These are phyloP conservation scores for Prinsepia uniflora DNA, from an alignment of 306 rosid genomes.

Conservation along the genomic window DNA sequence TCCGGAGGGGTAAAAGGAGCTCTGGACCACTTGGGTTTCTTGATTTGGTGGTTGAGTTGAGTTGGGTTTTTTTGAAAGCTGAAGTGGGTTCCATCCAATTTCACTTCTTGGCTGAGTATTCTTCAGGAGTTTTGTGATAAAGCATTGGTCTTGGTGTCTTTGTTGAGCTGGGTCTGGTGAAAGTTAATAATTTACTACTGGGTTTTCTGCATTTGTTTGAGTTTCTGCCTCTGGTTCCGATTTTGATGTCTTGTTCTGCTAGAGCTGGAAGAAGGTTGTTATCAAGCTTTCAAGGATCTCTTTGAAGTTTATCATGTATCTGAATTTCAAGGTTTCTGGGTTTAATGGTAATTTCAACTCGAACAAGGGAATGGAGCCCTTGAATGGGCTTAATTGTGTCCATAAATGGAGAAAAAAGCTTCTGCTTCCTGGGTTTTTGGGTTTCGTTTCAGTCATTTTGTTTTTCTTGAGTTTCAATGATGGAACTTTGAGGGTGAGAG, in stretches of 20 bases:
- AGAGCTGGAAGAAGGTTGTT: conserved; percentile 23
- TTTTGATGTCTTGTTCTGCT: conserved; percentile 42
- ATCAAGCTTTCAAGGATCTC: conserved; percentile 31
- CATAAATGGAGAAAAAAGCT: conserved; percentile 44
- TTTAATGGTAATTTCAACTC: conserved; percentile 55
- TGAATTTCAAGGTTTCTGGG: conserved; percentile 53
- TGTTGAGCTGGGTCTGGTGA: conserved; percentile 25
- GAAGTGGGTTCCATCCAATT: conserved; percentile 40
- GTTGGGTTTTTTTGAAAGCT: conserved; percentile 23
- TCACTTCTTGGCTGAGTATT: conserved; percentile 20
- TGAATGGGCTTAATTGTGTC: conserved; percentile 44
- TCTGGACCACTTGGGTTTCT: conserved; percentile 35
- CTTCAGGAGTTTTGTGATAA: conserved; percentile 24
- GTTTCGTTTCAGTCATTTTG: conserved; percentile 37
- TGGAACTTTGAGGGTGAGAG: conserved; percentile 34
- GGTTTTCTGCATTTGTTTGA: conserved; percentile 25
- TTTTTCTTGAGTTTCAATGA: conserved; percentile 38
- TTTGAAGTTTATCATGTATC: conserved; percentile 56
- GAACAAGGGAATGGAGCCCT: conserved; percentile 55
- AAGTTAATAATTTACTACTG: not conserved
- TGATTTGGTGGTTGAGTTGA: conserved; percentile 22
- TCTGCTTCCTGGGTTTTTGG: conserved; percentile 47
- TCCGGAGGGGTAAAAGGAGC: not conserved
- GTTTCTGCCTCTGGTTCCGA: conserved; percentile 27
- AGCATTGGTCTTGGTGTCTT: conserved; percentile 37